Conservation (phyloP, 176 grass and related monocot species). For the Oryza rufipogon region DNA sequence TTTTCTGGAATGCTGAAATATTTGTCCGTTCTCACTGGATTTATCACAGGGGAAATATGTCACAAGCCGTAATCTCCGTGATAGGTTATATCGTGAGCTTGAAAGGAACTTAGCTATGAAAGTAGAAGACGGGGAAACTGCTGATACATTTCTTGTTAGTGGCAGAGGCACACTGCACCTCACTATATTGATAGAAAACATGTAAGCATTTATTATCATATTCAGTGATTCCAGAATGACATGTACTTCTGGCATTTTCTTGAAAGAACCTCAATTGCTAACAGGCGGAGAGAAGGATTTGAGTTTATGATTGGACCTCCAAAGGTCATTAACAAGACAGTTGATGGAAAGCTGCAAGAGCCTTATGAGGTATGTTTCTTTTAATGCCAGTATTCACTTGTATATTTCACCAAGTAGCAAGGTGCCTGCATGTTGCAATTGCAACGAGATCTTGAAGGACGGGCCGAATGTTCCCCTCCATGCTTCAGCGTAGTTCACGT, state of each 20-base stretch:
- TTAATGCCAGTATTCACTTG: constrained; percentile 3
- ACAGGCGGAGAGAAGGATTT: constrained; percentile 96
- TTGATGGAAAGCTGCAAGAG: constrained; percentile 75
- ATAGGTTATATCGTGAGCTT: constrained; percentile 84
- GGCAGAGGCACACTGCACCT: constrained; percentile 96
- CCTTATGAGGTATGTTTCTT: constrained; percentile 78
- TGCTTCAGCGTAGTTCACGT: too few species aligned
- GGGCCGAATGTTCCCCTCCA: too few species aligned
- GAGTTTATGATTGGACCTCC: constrained; percentile 99
- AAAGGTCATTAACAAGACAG: constrained; percentile 94
- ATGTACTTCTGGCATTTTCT: constrained; percentile 30
- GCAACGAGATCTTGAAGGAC: too few species aligned
- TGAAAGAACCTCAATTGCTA: constrained; percentile 35
- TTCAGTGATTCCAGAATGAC: not conserved
- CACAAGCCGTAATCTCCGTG: constrained; percentile 92
- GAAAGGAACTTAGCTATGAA: constrained; percentile 97
- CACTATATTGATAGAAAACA: constrained; percentile 98
- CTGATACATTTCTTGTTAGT: constrained; percentile 98
- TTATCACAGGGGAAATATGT: constrained; percentile 91
- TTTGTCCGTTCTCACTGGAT: constrained; percentile 22
- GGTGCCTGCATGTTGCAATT: too few species aligned
- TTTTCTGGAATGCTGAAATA: constrained; percentile 21
- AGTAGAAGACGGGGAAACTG: constrained; percentile 93
- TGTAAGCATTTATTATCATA: constrained; percentile 55
- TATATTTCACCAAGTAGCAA: not conserved